phyloP scores from a whole-genome alignment of 2,329 filamentous ascomycete genomes.

The Hymenoscyphus repandus region DNA sequence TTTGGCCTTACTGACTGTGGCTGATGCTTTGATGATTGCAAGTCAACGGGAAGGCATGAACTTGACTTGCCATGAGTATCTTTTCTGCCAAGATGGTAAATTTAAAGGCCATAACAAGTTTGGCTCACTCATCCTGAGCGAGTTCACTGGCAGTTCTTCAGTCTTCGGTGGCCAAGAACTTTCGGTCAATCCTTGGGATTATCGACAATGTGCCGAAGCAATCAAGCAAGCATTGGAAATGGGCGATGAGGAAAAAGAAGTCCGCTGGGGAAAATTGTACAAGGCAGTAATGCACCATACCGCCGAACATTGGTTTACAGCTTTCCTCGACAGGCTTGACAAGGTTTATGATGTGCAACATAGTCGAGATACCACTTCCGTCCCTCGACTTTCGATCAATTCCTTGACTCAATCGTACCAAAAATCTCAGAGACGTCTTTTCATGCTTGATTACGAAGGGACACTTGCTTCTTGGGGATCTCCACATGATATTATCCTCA shows the following conservation, averaged over 20 bases:
- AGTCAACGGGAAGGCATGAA: conserved; percentile 98
- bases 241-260: conserved; percentile 64
- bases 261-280: conserved; percentile 70
- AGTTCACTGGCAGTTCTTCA: conserved; percentile 89
- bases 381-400: conserved; percentile 74
- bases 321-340: conserved; percentile 65
- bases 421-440: conserved; percentile 62
- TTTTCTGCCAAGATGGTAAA: conserved; percentile 86
- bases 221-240: conserved; percentile 83
- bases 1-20: conserved; percentile 82
- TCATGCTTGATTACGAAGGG: conserved; percentile 91
- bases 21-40: conserved; percentile 89
- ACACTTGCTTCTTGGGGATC: conserved; percentile 86
- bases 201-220: conserved; percentile 78
- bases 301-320: conserved; percentile 79
- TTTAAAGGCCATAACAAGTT: conserved; percentile 67
- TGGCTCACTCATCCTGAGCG: conserved; percentile 84
- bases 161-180: conserved; percentile 78
- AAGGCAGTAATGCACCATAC: conserved; percentile 74
- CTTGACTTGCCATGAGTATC: conserved; percentile 87
- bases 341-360: conserved; percentile 80
- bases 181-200: conserved; percentile 93
- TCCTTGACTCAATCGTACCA: conserved; percentile 62
- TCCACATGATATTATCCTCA: conserved; percentile 76
- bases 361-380: conserved; percentile 75